Evolutionary conservation across 2,329 filamentous ascomycete genomes (phyloP).

Genomic region (Aspergillus costaricaensis): DNA sequence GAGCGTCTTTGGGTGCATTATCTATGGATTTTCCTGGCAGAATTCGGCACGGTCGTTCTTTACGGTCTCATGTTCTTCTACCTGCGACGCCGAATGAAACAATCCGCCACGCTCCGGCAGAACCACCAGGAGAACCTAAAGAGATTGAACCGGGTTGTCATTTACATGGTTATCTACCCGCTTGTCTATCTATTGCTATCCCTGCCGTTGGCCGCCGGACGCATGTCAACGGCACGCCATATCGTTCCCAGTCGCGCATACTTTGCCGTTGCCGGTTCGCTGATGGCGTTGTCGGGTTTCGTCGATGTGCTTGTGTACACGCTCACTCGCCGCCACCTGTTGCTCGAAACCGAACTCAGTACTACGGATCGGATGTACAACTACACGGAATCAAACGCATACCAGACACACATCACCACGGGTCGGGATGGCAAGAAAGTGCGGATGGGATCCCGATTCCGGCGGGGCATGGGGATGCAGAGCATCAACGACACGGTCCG

Average conservation of each 20-base stretch:
- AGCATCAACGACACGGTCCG: constrained; percentile 20
- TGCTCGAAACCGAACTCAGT: constrained; percentile 51
- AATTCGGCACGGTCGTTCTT: constrained; percentile 54
- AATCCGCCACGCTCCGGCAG: constrained; percentile 33
- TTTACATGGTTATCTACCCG: constrained; percentile 50
- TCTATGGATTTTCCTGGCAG: constrained; percentile 56
- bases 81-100: constrained; percentile 47
- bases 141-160: constrained; percentile 42
- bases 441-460: constrained; percentile 22
- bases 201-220: constrained; percentile 59
- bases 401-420: constrained; percentile 32
- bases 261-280: constrained; percentile 54
- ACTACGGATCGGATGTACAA: constrained; percentile 28
- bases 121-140: constrained; percentile 37
- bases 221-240: constrained; percentile 42
- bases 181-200: constrained; percentile 61
- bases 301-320: constrained; percentile 62
- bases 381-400: constrained; percentile 31
- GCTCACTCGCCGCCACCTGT: constrained; percentile 56
- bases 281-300: constrained; percentile 60
- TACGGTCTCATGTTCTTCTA: constrained; percentile 53
- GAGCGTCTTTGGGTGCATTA: constrained; percentile 56
- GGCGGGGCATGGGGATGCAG: constrained; percentile 25
- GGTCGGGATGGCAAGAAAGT: constrained; percentile 17
- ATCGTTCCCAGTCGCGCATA: constrained; percentile 42